Evolutionary conservation across 2,329 filamentous ascomycete species (phyloP).

Genomic region (Aureobasidium sp.): DNA sequence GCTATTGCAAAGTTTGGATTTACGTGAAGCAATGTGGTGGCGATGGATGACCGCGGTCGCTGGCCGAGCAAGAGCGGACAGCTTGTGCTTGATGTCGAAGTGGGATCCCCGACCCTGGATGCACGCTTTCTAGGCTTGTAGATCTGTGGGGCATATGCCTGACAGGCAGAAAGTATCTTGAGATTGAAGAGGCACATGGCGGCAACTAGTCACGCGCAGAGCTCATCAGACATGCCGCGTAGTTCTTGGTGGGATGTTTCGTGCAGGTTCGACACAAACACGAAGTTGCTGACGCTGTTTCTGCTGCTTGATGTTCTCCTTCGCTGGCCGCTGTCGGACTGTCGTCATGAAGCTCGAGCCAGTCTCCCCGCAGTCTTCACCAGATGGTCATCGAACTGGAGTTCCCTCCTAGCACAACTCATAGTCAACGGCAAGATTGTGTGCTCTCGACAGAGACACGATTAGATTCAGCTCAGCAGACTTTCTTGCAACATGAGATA

Average conservation of each 20-base stretch:
- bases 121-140: neutral
- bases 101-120: neutral
- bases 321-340: neutral
- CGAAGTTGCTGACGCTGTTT: neutral
- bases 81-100: neutral
- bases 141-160: conserved; percentile 4
- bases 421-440: neutral
- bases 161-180: neutral
- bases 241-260: neutral
- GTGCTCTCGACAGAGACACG: neutral
- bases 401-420: neutral
- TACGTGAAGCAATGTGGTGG: neutral
- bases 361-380: neutral
- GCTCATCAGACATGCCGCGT: neutral
- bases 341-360: neutral
- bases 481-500: too few relatives aligned
- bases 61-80: neutral
- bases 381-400: neutral
- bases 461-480: too few relatives aligned
- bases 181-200: neutral
- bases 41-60: neutral
- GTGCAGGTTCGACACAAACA: neutral
- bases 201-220: neutral
- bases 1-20: neutral
- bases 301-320: neutral